Conservation (phyloP, 1,139 yeast species). For the Sugiyamaella pinicola region DNA sequence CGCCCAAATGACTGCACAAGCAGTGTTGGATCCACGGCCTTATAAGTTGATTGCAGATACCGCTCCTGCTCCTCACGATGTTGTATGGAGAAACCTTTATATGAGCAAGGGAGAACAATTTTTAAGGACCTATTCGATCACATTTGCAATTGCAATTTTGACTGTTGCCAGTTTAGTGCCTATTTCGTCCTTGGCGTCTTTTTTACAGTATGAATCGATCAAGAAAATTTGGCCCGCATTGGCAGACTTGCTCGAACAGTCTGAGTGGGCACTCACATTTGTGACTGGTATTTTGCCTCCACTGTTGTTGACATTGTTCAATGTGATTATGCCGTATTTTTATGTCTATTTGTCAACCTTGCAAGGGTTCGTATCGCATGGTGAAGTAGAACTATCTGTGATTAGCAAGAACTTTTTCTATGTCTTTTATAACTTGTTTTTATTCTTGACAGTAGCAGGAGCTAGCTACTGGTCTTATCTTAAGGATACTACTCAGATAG, state of each 20-base stretch:
- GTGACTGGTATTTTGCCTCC: constrained; percentile 82
- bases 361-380: constrained; percentile 78
- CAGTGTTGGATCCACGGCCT: constrained; percentile 78
- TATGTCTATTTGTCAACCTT: constrained; percentile 66
- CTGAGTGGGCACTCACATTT: constrained; percentile 60
- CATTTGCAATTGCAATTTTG: constrained; percentile 61
- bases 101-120: constrained; percentile 60
- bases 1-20: constrained; percentile 90
- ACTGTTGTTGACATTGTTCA: constrained; percentile 71
- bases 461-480: constrained; percentile 65
- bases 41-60: constrained; percentile 68
- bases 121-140: constrained; percentile 61
- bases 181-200: constrained; percentile 64
- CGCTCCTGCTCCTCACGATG: constrained; percentile 89
- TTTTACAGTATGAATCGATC: constrained; percentile 69
- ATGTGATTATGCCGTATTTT: constrained; percentile 71
- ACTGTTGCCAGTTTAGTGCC: constrained; percentile 74
- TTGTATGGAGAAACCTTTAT: constrained; percentile 75
- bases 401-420: constrained; percentile 82
- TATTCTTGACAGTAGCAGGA: constrained; percentile 77
- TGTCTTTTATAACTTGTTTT: constrained; percentile 79
- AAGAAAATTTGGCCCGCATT: constrained; percentile 71
- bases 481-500: constrained; percentile 77
- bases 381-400: constrained; percentile 78
- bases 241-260: constrained; percentile 61